phyloP scores from a whole-genome alignment of 768 basidiomycete genomes.

The Pulveroboletus sp. region DNA sequence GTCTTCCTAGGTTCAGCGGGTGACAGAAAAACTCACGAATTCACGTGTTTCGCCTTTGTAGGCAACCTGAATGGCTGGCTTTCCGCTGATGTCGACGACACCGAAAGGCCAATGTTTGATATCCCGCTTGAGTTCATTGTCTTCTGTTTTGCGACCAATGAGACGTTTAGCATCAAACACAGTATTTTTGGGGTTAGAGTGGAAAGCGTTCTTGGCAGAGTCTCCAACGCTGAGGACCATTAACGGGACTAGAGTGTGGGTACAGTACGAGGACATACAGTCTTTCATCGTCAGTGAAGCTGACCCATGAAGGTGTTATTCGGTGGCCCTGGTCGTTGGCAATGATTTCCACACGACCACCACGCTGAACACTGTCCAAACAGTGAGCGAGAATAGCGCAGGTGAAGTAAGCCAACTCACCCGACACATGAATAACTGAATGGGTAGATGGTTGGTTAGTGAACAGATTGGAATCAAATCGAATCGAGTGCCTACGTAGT shows the following conservation, averaged over 20 bases:
- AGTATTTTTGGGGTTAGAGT: slow-evolving; percentile 88
- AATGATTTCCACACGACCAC: slow-evolving; percentile 84
- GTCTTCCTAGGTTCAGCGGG: neutral
- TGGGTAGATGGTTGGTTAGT: slow-evolving; percentile 20
- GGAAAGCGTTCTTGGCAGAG: slow-evolving; percentile 92
- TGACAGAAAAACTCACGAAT: slow-evolving; percentile 57
- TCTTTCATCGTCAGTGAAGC: slow-evolving; percentile 76
- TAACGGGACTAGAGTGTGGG: neutral
- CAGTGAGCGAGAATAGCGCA: neutral
- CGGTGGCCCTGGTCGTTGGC: slow-evolving; percentile 88
- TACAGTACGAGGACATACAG: slow-evolving; percentile 31
- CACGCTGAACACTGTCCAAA: slow-evolving; percentile 64
- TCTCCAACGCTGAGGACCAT: slow-evolving; percentile 65
- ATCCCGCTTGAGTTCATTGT: slow-evolving; percentile 75
- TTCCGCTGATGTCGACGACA: slow-evolving; percentile 72
- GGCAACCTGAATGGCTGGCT: slow-evolving; percentile 72
- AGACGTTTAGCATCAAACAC: slow-evolving; percentile 97
- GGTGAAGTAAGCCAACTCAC: slow-evolving; percentile 39
- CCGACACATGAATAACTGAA: slow-evolving; percentile 92
- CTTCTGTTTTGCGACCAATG: slow-evolving; percentile 82
- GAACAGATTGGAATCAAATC: neutral
- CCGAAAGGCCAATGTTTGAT: slow-evolving; percentile 91
- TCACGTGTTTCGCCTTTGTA: slow-evolving; percentile 76
- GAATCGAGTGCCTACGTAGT: slow-evolving; percentile 58
- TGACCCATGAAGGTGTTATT: slow-evolving; percentile 86